These are phyloP conservation scores for Zygosaccharomyces gambellarensis DNA, from an alignment of 805 yeast genomes.

Conservation along the genomic window DNA sequence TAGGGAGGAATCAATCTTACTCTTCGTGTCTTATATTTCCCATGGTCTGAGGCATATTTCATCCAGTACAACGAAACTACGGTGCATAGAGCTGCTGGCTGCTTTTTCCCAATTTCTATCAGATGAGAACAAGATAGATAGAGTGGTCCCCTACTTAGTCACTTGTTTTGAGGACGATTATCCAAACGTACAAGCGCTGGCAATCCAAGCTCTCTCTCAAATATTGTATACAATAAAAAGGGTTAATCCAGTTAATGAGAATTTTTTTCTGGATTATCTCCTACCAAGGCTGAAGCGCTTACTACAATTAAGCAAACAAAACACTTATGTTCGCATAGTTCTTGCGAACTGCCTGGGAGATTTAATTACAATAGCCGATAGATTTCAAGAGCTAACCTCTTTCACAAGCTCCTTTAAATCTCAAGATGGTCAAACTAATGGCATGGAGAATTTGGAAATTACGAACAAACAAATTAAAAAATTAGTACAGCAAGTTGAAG, in stretches of 20 bases:
- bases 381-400: slow-evolving; percentile 57
- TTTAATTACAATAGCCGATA: slow-evolving; percentile 59
- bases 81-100: slow-evolving; percentile 70
- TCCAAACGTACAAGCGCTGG: slow-evolving; percentile 59
- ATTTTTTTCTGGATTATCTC: slow-evolving; percentile 76
- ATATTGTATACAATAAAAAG: slow-evolving; percentile 57
- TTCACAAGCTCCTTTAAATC: slow-evolving; percentile 29
- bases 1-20: slow-evolving; percentile 26
- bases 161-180: slow-evolving; percentile 61
- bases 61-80: slow-evolving; percentile 24
- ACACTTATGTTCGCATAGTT: slow-evolving; percentile 51
- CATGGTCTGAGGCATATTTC: slow-evolving; percentile 25
- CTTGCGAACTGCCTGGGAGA: slow-evolving; percentile 71
- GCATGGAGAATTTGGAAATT: slow-evolving; percentile 21
- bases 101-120: slow-evolving; percentile 70
- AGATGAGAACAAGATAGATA: slow-evolving; percentile 81
- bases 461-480: slow-evolving; percentile 22
- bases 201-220: slow-evolving; percentile 63
- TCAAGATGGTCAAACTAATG: slow-evolving; percentile 8
- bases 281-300: slow-evolving; percentile 60
- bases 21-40: slow-evolving; percentile 26
- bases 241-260: slow-evolving; percentile 69
- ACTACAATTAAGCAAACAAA: slow-evolving; percentile 36
- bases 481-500: slow-evolving; percentile 48
- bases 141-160: slow-evolving; percentile 77